Evolutionary conservation across 371 early-diverging fungal genomes (phyloP).

Genomic region (Saksenaea vasiformis): DNA sequence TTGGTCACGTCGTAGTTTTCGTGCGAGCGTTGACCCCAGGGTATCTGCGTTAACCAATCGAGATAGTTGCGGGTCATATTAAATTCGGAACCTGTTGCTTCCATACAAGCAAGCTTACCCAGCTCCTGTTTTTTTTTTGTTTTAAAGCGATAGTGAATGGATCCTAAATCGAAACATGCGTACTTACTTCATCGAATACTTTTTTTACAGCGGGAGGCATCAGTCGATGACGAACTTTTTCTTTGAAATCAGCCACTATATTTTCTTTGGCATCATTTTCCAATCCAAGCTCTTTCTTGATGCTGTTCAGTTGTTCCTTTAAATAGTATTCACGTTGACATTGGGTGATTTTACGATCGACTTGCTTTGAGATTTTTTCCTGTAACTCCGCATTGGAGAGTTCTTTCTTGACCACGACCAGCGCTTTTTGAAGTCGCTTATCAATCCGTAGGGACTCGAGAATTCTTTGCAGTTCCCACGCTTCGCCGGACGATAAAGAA

Average conservation of each 20-base stretch:
- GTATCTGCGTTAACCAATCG: slow-evolving; percentile 94
- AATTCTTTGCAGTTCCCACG: slow-evolving; percentile 85
- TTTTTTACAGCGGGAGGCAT: slow-evolving; percentile 89
- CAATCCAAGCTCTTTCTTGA: slow-evolving; percentile 94
- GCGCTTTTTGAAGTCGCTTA: slow-evolving; percentile 88
- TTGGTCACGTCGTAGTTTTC: slow-evolving; percentile 87
- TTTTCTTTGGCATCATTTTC: slow-evolving; percentile 95
- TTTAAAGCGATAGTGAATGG: background rate
- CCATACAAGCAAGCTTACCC: slow-evolving; percentile 84
- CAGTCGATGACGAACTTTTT: slow-evolving; percentile 68
- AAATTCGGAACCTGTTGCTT: slow-evolving; percentile 92
- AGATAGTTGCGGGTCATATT: slow-evolving; percentile 95
- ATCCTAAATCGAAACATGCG: background rate
- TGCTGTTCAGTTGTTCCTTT: slow-evolving; percentile 96
- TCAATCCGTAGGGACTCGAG: slow-evolving; percentile 84
- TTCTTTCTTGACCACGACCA: slow-evolving; percentile 92
- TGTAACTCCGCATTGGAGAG: slow-evolving; percentile 92
- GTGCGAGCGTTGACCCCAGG: slow-evolving; percentile 85
- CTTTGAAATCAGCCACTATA: slow-evolving; percentile 85
- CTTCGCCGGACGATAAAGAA: slow-evolving; percentile 86
- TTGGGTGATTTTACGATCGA: slow-evolving; percentile 91
- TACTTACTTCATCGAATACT: slow-evolving; percentile 87
- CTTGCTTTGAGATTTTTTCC: slow-evolving; percentile 91
- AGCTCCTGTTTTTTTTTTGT: slow-evolving; percentile 62
- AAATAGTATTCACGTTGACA: slow-evolving; percentile 94